Percentiles rank a stretch among this genome's conserved stretches.
phyloP scores from a whole-genome alignment of 306 rosid species.

The Vachellia pachyceras region DNA sequence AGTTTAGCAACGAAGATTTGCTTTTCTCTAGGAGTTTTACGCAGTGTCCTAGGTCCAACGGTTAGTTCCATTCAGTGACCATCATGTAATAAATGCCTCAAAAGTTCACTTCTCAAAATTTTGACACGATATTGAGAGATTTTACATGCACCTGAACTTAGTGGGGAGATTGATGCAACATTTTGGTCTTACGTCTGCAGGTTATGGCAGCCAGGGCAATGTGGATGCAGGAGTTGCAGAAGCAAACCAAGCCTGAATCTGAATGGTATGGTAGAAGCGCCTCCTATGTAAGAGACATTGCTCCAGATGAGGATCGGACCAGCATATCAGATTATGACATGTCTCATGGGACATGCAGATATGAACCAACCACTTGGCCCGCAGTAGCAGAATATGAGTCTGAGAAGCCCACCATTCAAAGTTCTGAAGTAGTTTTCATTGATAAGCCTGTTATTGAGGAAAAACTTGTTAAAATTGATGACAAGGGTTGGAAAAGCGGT shows the following conservation, averaged over 20 bases:
- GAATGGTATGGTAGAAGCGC: constrained; percentile 56
- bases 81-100: constrained; percentile 1
- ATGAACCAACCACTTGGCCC: constrained; percentile 47
- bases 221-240: constrained; percentile 98
- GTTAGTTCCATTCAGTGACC: constrained; percentile 23
- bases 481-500: constrained; percentile 49
- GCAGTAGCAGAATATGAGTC: constrained; percentile 50
- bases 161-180: constrained; percentile 4
- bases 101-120: constrained; percentile 1
- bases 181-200: constrained; percentile 49
- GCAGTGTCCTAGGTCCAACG: background rate
- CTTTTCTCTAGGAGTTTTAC: background rate
- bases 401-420: constrained; percentile 58
- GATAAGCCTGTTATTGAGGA: constrained; percentile 76
- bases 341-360: constrained; percentile 43
- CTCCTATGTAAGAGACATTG: constrained; percentile 49
- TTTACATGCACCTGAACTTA: background rate
- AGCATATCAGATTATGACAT: constrained; percentile 48
- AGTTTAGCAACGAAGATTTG: constrained; percentile 20
- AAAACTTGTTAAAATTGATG: constrained; percentile 54
- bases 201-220: constrained; percentile 77
- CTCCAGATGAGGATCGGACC: constrained; percentile 53
- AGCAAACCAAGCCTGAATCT: constrained; percentile 59
- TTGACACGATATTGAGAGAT: background rate
- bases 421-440: constrained; percentile 52